Evolutionary conservation across 2,329 filamentous ascomycete species (phyloP).

Genomic region (Pseudogymnoascus pannorum): DNA sequence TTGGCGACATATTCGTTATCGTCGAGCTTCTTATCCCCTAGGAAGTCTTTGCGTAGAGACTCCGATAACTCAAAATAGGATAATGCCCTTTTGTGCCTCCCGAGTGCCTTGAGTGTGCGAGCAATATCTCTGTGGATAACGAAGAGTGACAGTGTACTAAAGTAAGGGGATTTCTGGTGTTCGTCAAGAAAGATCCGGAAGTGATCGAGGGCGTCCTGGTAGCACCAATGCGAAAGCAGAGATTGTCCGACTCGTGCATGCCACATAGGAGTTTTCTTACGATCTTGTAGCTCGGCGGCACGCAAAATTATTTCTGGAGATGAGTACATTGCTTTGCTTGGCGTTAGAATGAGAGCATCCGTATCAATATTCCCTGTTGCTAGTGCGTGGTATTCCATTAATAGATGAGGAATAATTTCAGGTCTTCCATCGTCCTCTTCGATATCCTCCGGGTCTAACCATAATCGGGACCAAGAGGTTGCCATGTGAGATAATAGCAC

Average conservation of each 20-base stretch:
- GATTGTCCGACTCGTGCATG: background rate
- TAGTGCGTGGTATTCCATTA: background rate
- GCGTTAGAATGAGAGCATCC: background rate
- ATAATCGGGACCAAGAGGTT: background rate
- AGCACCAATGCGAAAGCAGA: background rate
- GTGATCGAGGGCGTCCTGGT: background rate
- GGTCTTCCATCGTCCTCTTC: background rate
- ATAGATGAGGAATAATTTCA: background rate
- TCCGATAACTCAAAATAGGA: background rate
- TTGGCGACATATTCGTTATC: background rate
- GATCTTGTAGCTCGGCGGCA: background rate
- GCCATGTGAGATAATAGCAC: background rate
- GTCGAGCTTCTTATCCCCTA: background rate
- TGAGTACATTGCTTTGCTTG: background rate
- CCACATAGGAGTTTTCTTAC: background rate
- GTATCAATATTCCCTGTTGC: background rate
- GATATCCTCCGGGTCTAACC: background rate
- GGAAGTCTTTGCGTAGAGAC: background rate
- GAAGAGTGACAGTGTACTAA: background rate
- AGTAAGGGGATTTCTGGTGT: background rate
- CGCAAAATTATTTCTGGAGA: background rate
- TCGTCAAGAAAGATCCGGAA: background rate
- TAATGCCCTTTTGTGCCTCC: constrained; percentile 1
- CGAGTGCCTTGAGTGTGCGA: background rate
- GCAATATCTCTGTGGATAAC: background rate